Conservation (phyloP, 208 protist species). For the Wallacemonas sp. region DNA sequence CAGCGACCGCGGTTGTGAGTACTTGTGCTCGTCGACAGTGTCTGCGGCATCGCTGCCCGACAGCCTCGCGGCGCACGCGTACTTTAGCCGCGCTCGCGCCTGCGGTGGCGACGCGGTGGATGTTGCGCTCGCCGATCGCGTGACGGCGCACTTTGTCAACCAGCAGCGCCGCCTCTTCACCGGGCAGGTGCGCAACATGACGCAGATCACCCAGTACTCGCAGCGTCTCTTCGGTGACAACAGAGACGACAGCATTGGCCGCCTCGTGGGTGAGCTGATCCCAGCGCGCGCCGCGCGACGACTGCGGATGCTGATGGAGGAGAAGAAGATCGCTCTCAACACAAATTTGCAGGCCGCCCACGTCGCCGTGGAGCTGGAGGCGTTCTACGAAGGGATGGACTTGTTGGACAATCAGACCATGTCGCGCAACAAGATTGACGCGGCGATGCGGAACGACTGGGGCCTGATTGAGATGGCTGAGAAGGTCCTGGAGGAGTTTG, state of each 20-base stretch:
- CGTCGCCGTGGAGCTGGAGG: constrained; percentile 84
- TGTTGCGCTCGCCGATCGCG: constrained; percentile 60
- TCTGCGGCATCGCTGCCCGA: constrained; percentile 7
- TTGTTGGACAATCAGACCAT: constrained; percentile 77
- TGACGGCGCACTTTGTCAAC: constrained; percentile 72
- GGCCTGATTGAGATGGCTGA: constrained; percentile 58
- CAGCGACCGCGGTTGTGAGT: constrained; percentile 18
- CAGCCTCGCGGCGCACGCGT: constrained; percentile 7
- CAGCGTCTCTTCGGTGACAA: constrained; percentile 11
- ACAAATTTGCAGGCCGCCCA: constrained; percentile 54
- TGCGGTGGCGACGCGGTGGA: constrained; percentile 74
- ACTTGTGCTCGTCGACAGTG: constrained; percentile 35
- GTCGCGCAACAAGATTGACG: constrained; percentile 63
- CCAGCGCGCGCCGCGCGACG: constrained; percentile 70
- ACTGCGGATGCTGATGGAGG: constrained; percentile 61
- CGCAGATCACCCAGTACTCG: constrained; percentile 5
- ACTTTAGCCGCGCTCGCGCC: constrained; percentile 20
- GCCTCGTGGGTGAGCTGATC: constrained; percentile 51
- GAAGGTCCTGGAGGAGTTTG: constrained; percentile 52
- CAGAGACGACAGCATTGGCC: constrained; percentile 11
- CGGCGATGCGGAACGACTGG: constrained; percentile 70
- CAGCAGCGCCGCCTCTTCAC: constrained; percentile 66
- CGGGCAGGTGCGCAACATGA: constrained; percentile 36
- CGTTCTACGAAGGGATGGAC: constrained; percentile 88
- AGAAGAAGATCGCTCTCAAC: constrained; percentile 82